Conservation (phyloP, 495 filamentous ascomycete species). For the Tuber calosporum region DNA sequence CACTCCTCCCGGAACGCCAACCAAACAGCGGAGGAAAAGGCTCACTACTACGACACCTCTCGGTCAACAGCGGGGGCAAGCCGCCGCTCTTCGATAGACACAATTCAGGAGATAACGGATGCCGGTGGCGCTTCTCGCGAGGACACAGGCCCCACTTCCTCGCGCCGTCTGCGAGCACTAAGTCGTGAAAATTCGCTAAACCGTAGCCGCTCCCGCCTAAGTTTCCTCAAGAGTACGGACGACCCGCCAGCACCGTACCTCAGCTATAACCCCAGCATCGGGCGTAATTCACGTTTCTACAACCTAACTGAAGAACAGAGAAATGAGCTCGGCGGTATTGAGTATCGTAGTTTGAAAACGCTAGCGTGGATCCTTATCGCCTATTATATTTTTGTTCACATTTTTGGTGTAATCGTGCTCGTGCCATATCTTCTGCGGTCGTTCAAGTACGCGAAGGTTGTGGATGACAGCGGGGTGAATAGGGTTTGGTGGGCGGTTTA, state of each 20-base stretch:
- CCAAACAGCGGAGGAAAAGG: constrained; percentile 15
- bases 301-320: constrained; percentile 80
- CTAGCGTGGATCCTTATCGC: constrained; percentile 64
- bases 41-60: constrained; percentile 23
- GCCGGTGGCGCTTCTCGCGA: constrained; percentile 47
- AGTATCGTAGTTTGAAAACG: constrained; percentile 85
- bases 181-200: not conserved
- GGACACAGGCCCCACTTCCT: constrained; percentile 51
- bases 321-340: constrained; percentile 88
- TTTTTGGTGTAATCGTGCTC: constrained; percentile 64
- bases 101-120: constrained; percentile 50
- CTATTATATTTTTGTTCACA: constrained; percentile 70
- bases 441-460: constrained; percentile 52
- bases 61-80: constrained; percentile 6
- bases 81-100: constrained; percentile 44
- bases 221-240: not conserved
- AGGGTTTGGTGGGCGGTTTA: constrained; percentile 86
- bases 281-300: constrained; percentile 81
- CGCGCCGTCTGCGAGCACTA: not conserved
- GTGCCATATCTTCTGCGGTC: constrained; percentile 70
- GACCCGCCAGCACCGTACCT: constrained; percentile 58
- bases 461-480: constrained; percentile 55
- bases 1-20: constrained; percentile 1
- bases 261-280: constrained; percentile 84
- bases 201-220: not conserved